These are phyloP conservation scores for Citropsis articulata DNA, from an alignment of 345 rosid species.

Conservation along the genomic window DNA sequence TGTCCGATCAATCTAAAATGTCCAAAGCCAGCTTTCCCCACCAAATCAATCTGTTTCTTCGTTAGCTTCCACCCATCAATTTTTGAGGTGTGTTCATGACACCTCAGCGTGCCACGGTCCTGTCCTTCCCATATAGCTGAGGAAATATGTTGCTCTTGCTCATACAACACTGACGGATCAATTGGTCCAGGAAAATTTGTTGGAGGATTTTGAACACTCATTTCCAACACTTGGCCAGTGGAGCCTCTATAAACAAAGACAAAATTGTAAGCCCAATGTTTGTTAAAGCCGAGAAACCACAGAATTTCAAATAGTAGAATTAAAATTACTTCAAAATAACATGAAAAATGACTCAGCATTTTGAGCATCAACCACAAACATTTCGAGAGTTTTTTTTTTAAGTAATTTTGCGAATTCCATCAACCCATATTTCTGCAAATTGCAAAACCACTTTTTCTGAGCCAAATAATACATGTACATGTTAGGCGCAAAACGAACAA, in stretches of 20 bases:
- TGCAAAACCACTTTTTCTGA: neutral
- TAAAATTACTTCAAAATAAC: too few species aligned
- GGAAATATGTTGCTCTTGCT: constrained; percentile 61
- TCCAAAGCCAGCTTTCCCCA: constrained; percentile 70
- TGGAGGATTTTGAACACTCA: constrained; percentile 5
- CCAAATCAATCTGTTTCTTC: constrained; percentile 54
- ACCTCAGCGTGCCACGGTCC: constrained; percentile 79
- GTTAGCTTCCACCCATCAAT: constrained; percentile 73
- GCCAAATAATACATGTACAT: too few species aligned
- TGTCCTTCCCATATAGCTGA: constrained; percentile 54
- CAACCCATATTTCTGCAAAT: neutral
- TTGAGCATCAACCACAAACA: neutral
- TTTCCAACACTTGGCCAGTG: neutral
- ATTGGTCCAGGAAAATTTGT: constrained; percentile 29
- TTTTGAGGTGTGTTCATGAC: constrained; percentile 72
- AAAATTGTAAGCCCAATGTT: neutral
- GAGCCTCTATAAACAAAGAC: neutral
- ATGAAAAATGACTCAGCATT: too few species aligned
- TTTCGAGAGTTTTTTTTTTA: neutral
- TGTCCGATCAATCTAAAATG: constrained; percentile 61
- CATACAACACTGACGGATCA: constrained; percentile 40
- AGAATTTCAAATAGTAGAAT: too few species aligned
- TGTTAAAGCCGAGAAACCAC: too few species aligned
- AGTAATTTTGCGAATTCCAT: neutral
- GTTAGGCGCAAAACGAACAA: neutral